Conservation (phyloP, 768 basidiomycete species). For the Mrakia blollopis region DNA sequence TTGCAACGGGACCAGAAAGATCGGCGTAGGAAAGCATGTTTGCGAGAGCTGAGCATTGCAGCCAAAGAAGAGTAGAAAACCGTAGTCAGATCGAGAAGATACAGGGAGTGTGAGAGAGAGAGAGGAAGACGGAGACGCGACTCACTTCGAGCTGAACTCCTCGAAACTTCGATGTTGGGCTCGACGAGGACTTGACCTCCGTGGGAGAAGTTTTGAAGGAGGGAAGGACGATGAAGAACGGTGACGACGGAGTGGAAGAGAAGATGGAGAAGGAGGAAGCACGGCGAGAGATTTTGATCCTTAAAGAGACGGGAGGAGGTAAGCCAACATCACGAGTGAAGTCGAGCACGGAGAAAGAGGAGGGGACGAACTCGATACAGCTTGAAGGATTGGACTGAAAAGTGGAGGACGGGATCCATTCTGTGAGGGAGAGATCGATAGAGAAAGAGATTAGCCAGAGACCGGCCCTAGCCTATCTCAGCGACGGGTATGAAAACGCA, state of each 20-base stretch:
- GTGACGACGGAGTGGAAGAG: conserved; percentile 21
- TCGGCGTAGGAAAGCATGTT: conserved; percentile 33
- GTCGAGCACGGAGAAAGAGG: neutral
- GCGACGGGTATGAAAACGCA: too few species aligned
- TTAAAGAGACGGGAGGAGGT: neutral
- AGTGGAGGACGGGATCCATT: conserved; percentile 14
- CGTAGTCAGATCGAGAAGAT: too few species aligned
- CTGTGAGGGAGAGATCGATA: neutral
- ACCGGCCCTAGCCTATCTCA: too few species aligned
- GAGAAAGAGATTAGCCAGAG: too few species aligned
- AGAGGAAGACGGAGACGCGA: neutral
- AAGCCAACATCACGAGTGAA: neutral
- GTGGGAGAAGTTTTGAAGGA: conserved; percentile 27
- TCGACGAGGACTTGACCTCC: conserved; percentile 31
- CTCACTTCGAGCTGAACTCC: conserved; percentile 28
- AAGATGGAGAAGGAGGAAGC: conserved; percentile 19
- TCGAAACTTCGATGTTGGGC: conserved; percentile 29
- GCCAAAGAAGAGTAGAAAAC: too few species aligned
- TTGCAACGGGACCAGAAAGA: conserved; percentile 15
- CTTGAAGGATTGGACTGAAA: conserved; percentile 17
- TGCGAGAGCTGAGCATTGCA: conserved; percentile 1
- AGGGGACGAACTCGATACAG: neutral
- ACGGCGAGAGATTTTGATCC: neutral
- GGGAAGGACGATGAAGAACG: conserved; percentile 29
- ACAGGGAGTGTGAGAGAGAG: neutral